Base-by-base conservation (phyloP, 257 asterid genomes). In the Solanum piurae region DNA sequence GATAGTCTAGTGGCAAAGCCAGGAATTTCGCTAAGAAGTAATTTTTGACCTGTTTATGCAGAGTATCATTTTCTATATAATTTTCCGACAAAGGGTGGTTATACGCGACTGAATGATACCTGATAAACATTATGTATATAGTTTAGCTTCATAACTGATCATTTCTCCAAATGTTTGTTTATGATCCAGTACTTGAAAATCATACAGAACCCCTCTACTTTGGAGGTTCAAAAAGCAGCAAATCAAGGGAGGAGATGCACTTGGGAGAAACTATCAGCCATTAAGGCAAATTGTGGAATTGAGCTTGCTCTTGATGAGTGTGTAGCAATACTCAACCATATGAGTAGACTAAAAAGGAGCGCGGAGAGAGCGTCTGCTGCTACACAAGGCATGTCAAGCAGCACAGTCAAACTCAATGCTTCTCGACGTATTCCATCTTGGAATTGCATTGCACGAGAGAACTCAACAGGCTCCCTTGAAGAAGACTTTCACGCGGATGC, bases 211-310 rank as follows among this genome's bases (percentile, higher is more conserved):
- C 99, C 99, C 21, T 92, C 99, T 4, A 92, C 94, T 25, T 88
- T 86, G 83, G 99, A 97, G 79, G 93, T 95, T 85, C 99, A 95
- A 83, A 96, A 95, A 87, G 93, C 99, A 36, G 98, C 98, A 46
- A 93, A 95, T 88, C 99, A 97, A 88, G 99, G 99, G 38, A 91
- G 99, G 83, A 91, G 99, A 52, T 95, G 98, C 91, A 97, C 96
- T 11, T 97, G 99, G 99, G 99, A 97, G 95, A 97, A 97, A 91
- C 95, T 97, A 27, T 95, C 99, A 5, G 94, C 98, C 40, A 95
- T 97, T 21, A 97, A 95, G 93, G 98, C 98, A 23, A 97, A 97
- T 87, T 97, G 99, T 36, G 99, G 98, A 60, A 97, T 97, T 46
- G 99, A 97, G 77, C 98, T 97, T 55, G 98, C 96, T 73, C 98